Percentiles rank a stretch among this genome's conserved stretches.
phyloP scores from a whole-genome alignment of 306 rosid species.

The Rosa multiflora region DNA sequence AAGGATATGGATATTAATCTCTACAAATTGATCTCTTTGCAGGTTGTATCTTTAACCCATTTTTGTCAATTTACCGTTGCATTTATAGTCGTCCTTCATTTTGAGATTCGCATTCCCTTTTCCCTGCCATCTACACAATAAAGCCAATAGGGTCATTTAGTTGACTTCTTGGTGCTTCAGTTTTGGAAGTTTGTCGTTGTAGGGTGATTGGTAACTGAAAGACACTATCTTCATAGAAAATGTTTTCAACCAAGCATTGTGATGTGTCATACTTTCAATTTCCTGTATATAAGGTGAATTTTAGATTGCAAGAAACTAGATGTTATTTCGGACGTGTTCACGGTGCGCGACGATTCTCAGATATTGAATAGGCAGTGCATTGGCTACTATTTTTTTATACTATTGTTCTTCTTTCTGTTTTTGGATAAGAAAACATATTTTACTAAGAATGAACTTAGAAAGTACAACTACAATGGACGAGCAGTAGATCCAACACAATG shows the following conservation, averaged over 20 bases:
- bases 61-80: not conserved
- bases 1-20: constrained; percentile 67
- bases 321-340: not conserved
- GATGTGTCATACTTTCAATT: not conserved
- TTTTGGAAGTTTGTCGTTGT: constrained; percentile 5
- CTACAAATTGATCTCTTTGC: constrained; percentile 53
- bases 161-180: not conserved
- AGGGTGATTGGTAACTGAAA: not conserved
- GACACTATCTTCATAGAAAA: not conserved
- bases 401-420: not conserved
- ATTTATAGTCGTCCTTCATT: not conserved
- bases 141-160: not conserved
- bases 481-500: not conserved
- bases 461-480: not conserved
- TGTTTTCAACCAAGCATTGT: not conserved
- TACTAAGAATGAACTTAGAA: not conserved
- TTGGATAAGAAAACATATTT: not conserved
- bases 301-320: not conserved
- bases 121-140: not conserved
- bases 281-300: not conserved
- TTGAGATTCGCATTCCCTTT: not conserved
- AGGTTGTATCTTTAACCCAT: constrained; percentile 48
- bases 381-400: not conserved
- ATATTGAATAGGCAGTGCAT: not conserved
- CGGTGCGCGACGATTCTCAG: not conserved